Percentiles rank a stretch among this genome's conserved stretches.
These are phyloP conservation scores for Penicillium crustosum DNA, from an alignment of 2,329 filamentous ascomycete species.

Conservation along the genomic window DNA sequence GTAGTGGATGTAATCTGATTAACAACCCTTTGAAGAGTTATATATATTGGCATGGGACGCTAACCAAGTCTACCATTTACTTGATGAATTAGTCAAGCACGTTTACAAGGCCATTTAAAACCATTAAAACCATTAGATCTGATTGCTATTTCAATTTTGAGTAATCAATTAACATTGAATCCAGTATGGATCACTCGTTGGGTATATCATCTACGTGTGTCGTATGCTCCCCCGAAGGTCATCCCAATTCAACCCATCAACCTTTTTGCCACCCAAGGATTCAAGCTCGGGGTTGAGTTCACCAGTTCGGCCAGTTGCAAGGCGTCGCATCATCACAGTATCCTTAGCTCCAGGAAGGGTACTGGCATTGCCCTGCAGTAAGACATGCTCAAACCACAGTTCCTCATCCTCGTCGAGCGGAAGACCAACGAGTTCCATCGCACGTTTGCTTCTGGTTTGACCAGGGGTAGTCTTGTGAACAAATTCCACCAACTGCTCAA, in stretches of 20 bases:
- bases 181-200: conserved; percentile 11
- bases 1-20: neutral
- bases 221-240: conserved; percentile 41
- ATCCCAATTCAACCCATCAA: conserved; percentile 56
- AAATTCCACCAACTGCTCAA: conserved; percentile 63
- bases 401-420: conserved; percentile 72
- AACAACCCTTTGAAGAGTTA: neutral
- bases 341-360: conserved; percentile 66
- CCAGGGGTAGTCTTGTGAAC: conserved; percentile 51
- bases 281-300: conserved; percentile 36
- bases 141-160: conserved; percentile 7
- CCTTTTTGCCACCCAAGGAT: conserved; percentile 45
- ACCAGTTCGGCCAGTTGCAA: conserved; percentile 61
- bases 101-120: neutral
- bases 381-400: conserved; percentile 68
- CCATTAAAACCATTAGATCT: conserved; percentile 14
- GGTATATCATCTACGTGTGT: conserved; percentile 23
- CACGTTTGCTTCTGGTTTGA: conserved; percentile 52
- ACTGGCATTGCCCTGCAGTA: conserved; percentile 65
- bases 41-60: neutral
- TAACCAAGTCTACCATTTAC: too few relatives aligned
- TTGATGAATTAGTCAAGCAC: neutral
- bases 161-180: conserved; percentile 10
- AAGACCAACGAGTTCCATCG: conserved; percentile 69
- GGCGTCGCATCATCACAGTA: conserved; percentile 70